phyloP scores from a whole-genome alignment of 106 monocot species.

The Agapanthus africanus region DNA sequence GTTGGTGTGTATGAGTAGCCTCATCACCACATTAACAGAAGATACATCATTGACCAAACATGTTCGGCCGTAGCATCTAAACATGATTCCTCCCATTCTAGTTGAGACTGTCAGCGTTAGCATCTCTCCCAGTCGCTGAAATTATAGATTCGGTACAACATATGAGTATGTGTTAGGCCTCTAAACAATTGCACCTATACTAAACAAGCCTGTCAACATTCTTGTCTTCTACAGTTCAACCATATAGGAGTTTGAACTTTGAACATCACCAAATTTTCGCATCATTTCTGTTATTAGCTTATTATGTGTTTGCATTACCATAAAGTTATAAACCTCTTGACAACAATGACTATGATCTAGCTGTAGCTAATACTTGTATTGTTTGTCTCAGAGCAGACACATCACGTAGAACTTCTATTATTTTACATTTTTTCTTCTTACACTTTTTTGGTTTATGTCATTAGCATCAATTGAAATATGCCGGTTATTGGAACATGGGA shows the following conservation, averaged over 20 bases:
- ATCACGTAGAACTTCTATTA: neutral
- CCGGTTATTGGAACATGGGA: slow-evolving; percentile 96
- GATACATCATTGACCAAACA: no score
- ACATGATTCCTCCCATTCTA: no score
- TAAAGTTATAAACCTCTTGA: neutral
- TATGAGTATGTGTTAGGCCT: neutral
- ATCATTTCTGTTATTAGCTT: neutral
- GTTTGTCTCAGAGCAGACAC: neutral
- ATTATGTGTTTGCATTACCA: neutral
- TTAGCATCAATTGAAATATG: slow-evolving; percentile 16
- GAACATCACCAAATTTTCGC: neutral
- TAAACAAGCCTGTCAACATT: neutral
- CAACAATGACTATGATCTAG: neutral
- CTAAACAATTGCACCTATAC: neutral
- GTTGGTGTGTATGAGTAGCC: neutral
- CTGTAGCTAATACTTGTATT: neutral
- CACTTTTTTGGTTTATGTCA: neutral
- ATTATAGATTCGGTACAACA: neutral
- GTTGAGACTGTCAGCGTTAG: no score
- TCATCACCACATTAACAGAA: no score
- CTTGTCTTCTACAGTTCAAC: no score
- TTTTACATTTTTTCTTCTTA: neutral
- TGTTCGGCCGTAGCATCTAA: no score
- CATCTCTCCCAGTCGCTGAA: no score
- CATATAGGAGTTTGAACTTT: neutral